Conservation (phyloP, 352 stramenopile genomes). For the Elongisporangium prolatum region DNA sequence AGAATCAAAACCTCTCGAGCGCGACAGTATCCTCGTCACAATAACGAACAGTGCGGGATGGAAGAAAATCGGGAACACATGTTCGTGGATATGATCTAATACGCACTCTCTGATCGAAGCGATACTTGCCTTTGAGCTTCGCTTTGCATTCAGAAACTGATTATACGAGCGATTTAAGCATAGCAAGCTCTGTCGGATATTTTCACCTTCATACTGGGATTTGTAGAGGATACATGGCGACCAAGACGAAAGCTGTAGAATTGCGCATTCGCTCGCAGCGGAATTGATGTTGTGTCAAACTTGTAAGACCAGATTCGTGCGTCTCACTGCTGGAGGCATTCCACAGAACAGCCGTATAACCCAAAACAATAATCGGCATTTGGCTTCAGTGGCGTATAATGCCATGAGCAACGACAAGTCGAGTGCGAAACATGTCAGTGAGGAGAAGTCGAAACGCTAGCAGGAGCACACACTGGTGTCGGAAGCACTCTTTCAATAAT, state of each 20-base stretch:
- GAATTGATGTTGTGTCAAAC: neutral
- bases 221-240: neutral
- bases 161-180: neutral
- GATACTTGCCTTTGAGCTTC: neutral
- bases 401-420: no score
- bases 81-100: neutral
- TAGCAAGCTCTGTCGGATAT: neutral
- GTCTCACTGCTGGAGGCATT: neutral
- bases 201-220: neutral
- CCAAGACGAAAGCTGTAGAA: neutral
- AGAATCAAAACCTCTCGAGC: neutral
- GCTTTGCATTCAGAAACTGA: neutral
- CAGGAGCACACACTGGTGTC: neutral
- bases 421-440: neutral
- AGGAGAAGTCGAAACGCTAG: neutral
- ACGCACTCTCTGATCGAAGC: neutral
- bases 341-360: neutral
- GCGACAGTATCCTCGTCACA: neutral
- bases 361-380: neutral
- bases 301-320: neutral
- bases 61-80: neutral
- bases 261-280: neutral
- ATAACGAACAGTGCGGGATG: neutral
- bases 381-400: neutral
- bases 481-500: no score